Base-by-base conservation (phyloP, 345 rosid genomes). In the Syzygium aqueum region DNA sequence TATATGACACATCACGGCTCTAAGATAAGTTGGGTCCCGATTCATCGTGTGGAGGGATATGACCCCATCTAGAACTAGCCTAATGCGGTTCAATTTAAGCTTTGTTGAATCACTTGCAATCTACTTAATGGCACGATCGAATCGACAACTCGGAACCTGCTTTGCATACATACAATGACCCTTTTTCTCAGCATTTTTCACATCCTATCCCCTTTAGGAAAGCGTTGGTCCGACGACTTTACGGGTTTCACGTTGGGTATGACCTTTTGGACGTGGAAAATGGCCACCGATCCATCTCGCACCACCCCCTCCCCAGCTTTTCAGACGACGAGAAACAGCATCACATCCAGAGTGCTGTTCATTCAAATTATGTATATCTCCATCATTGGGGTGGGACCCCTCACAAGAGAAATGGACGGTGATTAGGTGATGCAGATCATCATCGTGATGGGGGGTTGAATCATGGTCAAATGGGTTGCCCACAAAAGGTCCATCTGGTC, bases 1-100 rank as follows among this genome's bases (percentile, higher is more conserved):
- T 17, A 33, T 17, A 4, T 3, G 0, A 0, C 25, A 4, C 25
- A 33, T 73, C 25, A 33, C 1, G 2, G 7, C 80, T 33, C 5
- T 19, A 1, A 25, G 11, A 33, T 33, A 33, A 33, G 25, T 67
- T 4, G 9, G 21, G 80, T 33, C 2, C 11, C 3, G 25, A 30
- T 33, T 33, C 23, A 16, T 30, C 1, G 23, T 33, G 21, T 0
- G 21, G 23, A 73, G 13, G 25, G 49, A 73, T 19, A 2, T 19
- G 49, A 33, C 46, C 80, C 3, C 25, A 7, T 33, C 49, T 19
- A 17, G 19, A 0, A 21, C 80, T 33, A 73, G 25, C 22, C 17
- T 2, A 33, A 19, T 33, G 13, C 80, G 1, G 19, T 33, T 33
- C 4, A 11, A 73, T 19, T 33, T 19, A 33, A 13, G 13, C 46